A percentile compares a stretch with the other conserved stretches of the same genome.
Conservation (phyloP, 345 rosid species). For the Syzygium aqueum region DNA sequence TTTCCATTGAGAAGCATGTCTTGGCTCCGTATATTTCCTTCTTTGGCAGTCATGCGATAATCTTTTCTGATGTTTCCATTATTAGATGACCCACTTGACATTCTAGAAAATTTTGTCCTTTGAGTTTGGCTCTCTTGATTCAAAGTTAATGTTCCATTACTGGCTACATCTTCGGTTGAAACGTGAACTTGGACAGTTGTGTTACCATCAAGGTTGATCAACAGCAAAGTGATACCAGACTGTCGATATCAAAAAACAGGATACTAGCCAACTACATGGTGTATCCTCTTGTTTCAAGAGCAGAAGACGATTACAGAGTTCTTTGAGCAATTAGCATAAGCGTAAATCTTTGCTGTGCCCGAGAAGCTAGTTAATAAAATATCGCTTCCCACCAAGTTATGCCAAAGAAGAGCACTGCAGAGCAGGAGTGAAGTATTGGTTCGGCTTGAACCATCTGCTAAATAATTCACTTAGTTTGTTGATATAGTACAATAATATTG, state of each 20-base stretch:
- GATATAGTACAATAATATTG: neutral
- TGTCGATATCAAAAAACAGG: conserved; percentile 2
- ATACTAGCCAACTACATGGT: neutral
- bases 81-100: conserved; percentile 9
- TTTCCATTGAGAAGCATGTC: conserved; percentile 35
- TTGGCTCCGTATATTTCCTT: conserved; percentile 32
- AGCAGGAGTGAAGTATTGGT: neutral
- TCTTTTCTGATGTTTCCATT: conserved; percentile 15
- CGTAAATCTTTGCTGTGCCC: conserved; percentile 19
- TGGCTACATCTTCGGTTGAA: conserved; percentile 9
- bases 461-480: neutral
- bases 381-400: conserved; percentile 31
- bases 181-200: conserved; percentile 15
- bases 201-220: conserved; percentile 37
- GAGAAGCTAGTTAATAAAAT: conserved; percentile 18
- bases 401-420: conserved; percentile 43
- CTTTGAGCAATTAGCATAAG: conserved; percentile 33
- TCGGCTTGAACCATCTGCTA: neutral
- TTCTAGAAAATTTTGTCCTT: conserved; percentile 12
- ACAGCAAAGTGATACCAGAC: conserved; percentile 37
- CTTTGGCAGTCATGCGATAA: conserved; percentile 34
- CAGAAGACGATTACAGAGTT: neutral
- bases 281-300: neutral
- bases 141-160: conserved; percentile 1
- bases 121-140: conserved; percentile 1